Percentiles rank a stretch among this genome's conserved stretches.
These are phyloP conservation scores for Cytospora schulzeri DNA, from an alignment of 2,329 filamentous ascomycete species.

Conservation along the genomic window DNA sequence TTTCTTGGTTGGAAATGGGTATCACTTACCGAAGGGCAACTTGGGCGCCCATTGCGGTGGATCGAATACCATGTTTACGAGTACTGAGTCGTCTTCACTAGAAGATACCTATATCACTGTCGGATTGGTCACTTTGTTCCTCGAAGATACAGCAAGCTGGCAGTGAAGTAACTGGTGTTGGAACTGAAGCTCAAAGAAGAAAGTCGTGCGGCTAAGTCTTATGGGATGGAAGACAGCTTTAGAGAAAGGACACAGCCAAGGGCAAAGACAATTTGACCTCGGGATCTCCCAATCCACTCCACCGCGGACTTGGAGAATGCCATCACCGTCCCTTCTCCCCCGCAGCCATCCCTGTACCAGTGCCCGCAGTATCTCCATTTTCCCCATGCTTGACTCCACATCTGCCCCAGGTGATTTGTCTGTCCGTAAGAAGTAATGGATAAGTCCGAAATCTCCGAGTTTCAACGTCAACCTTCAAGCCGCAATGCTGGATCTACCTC, in stretches of 20 bases:
- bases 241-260: neutral
- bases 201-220: neutral
- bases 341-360: neutral
- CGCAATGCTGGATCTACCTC: too few species aligned
- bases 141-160: neutral
- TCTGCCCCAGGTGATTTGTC: neutral
- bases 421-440: neutral
- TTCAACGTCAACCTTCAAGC: too few species aligned
- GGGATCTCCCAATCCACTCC: neutral
- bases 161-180: neutral
- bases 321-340: neutral
- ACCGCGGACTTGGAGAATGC: neutral
- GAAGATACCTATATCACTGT: too few species aligned
- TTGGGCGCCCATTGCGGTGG: slow-evolving; percentile 63
- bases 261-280: neutral
- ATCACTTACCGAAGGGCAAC: slow-evolving; percentile 54
- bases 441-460: neutral
- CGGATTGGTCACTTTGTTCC: neutral
- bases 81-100: neutral
- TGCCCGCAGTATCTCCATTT: neutral
- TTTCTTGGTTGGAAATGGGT: neutral
- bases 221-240: neutral
- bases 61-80: slow-evolving; percentile 55
- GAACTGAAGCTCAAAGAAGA: neutral
- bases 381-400: neutral